Percentiles rank a stretch among this genome's conserved stretches.
Conservation (phyloP, 345 rosid species). For the Physaria fendleri region DNA sequence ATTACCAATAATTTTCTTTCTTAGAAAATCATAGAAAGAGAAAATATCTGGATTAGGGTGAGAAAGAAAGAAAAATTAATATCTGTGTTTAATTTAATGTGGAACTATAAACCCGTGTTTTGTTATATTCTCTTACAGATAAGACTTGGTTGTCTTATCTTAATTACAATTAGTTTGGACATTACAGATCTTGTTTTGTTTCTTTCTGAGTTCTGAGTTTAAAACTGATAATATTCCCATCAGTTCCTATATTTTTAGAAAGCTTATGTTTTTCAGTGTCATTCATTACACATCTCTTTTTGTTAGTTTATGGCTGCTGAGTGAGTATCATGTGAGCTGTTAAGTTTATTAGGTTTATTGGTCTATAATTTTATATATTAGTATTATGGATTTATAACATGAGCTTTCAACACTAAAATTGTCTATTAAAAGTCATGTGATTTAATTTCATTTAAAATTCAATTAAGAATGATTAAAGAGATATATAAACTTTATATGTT, state of each 20-base stretch:
- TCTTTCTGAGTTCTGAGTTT: not conserved
- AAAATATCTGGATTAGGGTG: not conserved
- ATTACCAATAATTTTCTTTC: not conserved
- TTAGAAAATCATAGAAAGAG: not conserved
- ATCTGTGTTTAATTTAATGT: slow-evolving; percentile 13
- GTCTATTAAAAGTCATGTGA: too few relatives aligned
- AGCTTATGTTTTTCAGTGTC: not conserved
- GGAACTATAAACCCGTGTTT: slow-evolving; percentile 3
- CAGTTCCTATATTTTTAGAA: not conserved
- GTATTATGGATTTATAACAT: too few relatives aligned
- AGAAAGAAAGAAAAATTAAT: not conserved
- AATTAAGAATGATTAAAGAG: too few relatives aligned
- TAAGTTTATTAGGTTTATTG: too few relatives aligned
- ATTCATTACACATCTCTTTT: not conserved
- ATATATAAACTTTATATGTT: too few relatives aligned
- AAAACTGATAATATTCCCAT: not conserved
- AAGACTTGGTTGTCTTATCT: slow-evolving; percentile 6
- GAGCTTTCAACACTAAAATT: too few relatives aligned
- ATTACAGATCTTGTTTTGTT: not conserved
- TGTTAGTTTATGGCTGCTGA: not conserved
- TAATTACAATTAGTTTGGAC: not conserved
- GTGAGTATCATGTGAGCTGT: too few relatives aligned
- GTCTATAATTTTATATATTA: too few relatives aligned
- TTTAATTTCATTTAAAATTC: too few relatives aligned
- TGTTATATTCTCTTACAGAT: slow-evolving; percentile 2